phyloP scores from a whole-genome alignment of 179 eudicot species.

The Dionaea muscipula region DNA sequence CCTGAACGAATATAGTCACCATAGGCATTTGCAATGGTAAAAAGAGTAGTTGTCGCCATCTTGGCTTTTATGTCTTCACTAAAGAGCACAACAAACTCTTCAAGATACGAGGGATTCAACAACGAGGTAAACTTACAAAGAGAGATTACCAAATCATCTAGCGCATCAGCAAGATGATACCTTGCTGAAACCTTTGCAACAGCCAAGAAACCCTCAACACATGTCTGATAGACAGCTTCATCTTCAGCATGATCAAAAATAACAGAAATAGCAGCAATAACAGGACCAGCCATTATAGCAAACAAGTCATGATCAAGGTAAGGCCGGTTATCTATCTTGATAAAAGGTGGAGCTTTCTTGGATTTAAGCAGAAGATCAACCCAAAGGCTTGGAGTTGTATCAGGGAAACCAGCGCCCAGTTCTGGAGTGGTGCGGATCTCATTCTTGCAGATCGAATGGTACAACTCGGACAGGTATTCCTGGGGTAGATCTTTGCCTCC shows the following conservation, averaged over 20 bases:
- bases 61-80: constrained; percentile 31
- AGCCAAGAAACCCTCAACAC: constrained; percentile 32
- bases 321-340: constrained; percentile 19
- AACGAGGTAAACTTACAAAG: constrained; percentile 34
- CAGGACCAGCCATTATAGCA: constrained; percentile 35
- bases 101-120: constrained; percentile 24
- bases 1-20: constrained; percentile 33
- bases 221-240: constrained; percentile 34
- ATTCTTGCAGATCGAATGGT: constrained; percentile 34
- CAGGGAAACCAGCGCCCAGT: constrained; percentile 22
- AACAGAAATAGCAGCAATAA: constrained; percentile 41
- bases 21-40: constrained; percentile 29
- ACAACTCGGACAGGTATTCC: constrained; percentile 32
- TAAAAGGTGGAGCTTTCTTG: constrained; percentile 25
- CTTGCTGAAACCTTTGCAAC: constrained; percentile 33
- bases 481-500: constrained; percentile 39
- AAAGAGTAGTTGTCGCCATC: constrained; percentile 31
- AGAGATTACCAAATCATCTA: constrained; percentile 32
- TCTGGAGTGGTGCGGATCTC: constrained; percentile 37
- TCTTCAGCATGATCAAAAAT: constrained; percentile 34
- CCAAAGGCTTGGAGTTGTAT: constrained; percentile 29
- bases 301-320: constrained; percentile 35
- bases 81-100: constrained; percentile 29
- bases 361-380: constrained; percentile 32
- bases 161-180: constrained; percentile 30